Percentiles rank a stretch among this genome's conserved stretches.
These are phyloP conservation scores for Leishmania tropica DNA, from an alignment of 208 protist genomes.

Conservation along the genomic window DNA sequence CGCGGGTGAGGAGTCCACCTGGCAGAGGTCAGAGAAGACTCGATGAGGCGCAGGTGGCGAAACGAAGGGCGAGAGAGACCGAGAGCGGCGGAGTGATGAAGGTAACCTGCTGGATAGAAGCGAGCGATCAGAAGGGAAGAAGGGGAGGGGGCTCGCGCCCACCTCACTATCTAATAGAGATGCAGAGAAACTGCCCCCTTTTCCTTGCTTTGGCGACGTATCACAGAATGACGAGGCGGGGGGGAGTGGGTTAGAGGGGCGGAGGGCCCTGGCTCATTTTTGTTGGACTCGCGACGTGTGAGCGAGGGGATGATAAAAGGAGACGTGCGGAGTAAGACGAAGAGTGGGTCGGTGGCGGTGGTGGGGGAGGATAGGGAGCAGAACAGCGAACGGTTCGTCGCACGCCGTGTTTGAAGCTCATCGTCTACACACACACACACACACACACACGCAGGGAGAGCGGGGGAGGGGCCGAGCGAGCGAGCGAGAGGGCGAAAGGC, in stretches of 20 bases:
- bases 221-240: neutral
- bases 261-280: neutral
- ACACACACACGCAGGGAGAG: neutral
- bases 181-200: neutral
- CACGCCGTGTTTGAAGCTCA: constrained; percentile 3
- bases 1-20: neutral
- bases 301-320: neutral
- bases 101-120: neutral
- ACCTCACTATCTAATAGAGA: neutral
- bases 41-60: neutral
- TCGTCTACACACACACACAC: neutral
- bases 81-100: neutral
- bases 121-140: neutral
- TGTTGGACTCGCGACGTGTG: neutral
- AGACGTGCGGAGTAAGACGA: neutral
- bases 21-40: neutral
- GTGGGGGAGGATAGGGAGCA: constrained; percentile 7
- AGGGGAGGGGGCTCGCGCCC: neutral
- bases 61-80: neutral
- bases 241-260: neutral
- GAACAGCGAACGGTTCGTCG: neutral
- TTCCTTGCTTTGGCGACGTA: neutral
- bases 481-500: too few species aligned
- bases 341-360: neutral
- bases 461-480: too few species aligned